Evolutionary conservation across 768 basidiomycete genomes (phyloP).

Genomic region (Suillus decipiens): DNA sequence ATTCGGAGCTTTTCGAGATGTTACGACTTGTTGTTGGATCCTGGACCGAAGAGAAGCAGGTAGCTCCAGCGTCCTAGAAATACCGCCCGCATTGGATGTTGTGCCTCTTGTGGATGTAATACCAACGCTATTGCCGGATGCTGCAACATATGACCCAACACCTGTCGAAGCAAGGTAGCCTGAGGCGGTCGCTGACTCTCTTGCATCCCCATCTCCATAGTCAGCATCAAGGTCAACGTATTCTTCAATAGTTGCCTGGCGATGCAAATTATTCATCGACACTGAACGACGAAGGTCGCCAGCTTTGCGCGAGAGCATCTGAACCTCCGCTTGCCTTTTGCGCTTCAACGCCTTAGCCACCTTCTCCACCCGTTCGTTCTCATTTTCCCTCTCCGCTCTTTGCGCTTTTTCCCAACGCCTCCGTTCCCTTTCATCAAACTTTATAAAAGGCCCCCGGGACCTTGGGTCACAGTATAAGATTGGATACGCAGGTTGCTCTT

Average conservation of each 20-base stretch:
- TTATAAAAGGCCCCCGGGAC: conserved; percentile 71
- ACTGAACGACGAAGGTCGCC: conserved; percentile 72
- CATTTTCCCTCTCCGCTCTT: conserved; percentile 39
- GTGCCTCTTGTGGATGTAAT: conserved; percentile 92
- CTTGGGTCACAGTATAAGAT: conserved; percentile 76
- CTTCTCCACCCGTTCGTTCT: conserved; percentile 30
- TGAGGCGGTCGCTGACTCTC: conserved; percentile 65
- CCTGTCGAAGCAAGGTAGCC: conserved; percentile 64
- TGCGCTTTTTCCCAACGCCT: conserved; percentile 64
- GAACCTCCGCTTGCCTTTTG: conserved; percentile 31
- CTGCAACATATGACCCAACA: conserved; percentile 70
- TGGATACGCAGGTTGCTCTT: conserved; percentile 74
- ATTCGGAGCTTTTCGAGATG: conserved; percentile 51
- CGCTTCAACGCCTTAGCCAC: conserved; percentile 29
- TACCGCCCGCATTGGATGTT: conserved; percentile 59
- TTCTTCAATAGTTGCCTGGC: conserved; percentile 47
- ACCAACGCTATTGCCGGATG: conserved; percentile 93
- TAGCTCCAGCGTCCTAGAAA: conserved; percentile 49
- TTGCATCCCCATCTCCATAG: conserved; percentile 30
- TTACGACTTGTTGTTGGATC: conserved; percentile 66
- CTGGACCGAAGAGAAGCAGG: conserved; percentile 56
- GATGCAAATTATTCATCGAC: conserved; percentile 77
- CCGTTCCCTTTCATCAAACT: conserved; percentile 75
- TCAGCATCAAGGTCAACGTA: conserved; percentile 45
- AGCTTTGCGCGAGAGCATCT: conserved; percentile 30